A percentile compares a stretch with the other conserved stretches of the same genome.
Evolutionary conservation across 179 eudicot genomes (phyloP).

Genomic region (Beta lomatogona): DNA sequence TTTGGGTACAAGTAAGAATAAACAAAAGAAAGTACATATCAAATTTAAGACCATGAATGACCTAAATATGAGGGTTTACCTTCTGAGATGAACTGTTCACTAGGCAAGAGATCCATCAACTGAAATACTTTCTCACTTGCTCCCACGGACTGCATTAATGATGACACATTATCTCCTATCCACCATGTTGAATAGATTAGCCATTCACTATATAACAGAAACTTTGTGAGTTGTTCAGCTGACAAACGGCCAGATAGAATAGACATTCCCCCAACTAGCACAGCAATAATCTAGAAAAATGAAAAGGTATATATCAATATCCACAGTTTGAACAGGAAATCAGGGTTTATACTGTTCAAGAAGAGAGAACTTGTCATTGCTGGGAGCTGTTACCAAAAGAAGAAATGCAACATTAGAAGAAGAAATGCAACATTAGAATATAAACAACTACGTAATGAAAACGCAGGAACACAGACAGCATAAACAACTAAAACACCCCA

Average conservation of each 20-base stretch:
- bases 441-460: background rate
- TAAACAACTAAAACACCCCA: background rate
- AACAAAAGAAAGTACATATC: background rate
- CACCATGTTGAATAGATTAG: conserved; percentile 98
- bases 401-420: background rate
- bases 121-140: conserved; percentile 99
- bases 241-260: conserved; percentile 79
- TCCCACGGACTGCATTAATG: conserved; percentile 97
- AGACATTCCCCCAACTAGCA: conserved; percentile 94
- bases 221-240: conserved; percentile 97
- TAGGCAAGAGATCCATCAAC: conserved; percentile 82
- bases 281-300: conserved; percentile 78
- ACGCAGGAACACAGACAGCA: background rate
- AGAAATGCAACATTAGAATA: background rate
- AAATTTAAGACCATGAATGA: background rate
- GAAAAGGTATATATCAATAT: conserved; percentile 21
- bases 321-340: conserved; percentile 6
- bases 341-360: background rate
- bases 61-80: conserved; percentile 40
- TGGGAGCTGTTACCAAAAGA: background rate
- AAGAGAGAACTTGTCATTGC: background rate
- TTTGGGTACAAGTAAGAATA: too few species aligned
- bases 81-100: conserved; percentile 73
- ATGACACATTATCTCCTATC: conserved; percentile 91
- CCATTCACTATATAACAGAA: conserved; percentile 97